phyloP scores from a whole-genome alignment of 805 yeast genomes.

The Lipomyces sp. region DNA sequence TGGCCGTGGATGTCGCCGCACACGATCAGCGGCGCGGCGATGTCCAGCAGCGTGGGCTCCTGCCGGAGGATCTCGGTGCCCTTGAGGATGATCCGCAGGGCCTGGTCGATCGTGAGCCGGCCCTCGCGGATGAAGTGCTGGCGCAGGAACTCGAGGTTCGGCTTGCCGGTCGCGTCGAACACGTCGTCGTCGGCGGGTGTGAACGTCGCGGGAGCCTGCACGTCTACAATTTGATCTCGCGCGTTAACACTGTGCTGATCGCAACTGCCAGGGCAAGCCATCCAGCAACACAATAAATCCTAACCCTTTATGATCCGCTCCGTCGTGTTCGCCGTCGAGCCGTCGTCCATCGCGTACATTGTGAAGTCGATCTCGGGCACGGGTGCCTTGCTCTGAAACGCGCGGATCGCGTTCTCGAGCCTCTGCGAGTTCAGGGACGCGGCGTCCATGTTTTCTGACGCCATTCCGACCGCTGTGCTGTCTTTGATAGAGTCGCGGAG shows the following conservation, averaged over 20 bases:
- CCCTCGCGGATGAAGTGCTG: slow-evolving; percentile 81
- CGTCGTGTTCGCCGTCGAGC: slow-evolving; percentile 52
- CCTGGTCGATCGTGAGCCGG: slow-evolving; percentile 67
- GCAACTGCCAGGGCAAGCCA: not conserved
- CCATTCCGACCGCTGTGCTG: too few species aligned
- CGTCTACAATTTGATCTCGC: slow-evolving; percentile 36
- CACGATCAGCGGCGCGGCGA: slow-evolving; percentile 91
- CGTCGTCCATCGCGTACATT: slow-evolving; percentile 54
- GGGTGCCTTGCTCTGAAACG: slow-evolving; percentile 37
- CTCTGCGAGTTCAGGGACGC: slow-evolving; percentile 25
- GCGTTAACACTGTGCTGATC: not conserved
- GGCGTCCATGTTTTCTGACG: not conserved
- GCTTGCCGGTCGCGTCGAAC: slow-evolving; percentile 59
- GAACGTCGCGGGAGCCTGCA: slow-evolving; percentile 62
- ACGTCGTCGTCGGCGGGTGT: slow-evolving; percentile 68
- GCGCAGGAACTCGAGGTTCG: slow-evolving; percentile 66
- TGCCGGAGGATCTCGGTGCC: slow-evolving; percentile 60
- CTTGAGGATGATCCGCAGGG: slow-evolving; percentile 56
- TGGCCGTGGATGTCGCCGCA: slow-evolving; percentile 99
- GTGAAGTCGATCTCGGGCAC: slow-evolving; percentile 43
- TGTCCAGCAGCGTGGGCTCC: slow-evolving; percentile 76
- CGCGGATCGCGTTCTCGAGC: slow-evolving; percentile 39
- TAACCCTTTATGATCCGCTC: slow-evolving; percentile 50
- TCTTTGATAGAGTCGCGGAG: too few species aligned
- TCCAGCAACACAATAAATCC: not conserved